phyloP scores from a whole-genome alignment of 768 basidiomycete species.

The Kondoa malvinella region DNA sequence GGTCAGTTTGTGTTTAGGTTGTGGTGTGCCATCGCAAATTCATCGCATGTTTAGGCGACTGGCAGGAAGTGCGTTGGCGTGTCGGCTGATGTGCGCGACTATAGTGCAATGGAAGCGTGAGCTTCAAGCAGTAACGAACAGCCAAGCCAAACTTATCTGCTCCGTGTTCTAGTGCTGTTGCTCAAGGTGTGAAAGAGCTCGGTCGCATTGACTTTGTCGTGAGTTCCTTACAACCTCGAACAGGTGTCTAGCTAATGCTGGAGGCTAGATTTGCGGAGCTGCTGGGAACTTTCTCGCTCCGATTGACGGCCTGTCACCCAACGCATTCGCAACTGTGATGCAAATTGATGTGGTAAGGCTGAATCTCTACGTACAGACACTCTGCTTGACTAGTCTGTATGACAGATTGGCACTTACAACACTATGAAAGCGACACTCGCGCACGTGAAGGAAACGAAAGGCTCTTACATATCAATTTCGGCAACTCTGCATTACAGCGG shows the following conservation, averaged over 20 bases:
- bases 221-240: neutral
- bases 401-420: slow-evolving; percentile 74
- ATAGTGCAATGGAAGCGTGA: slow-evolving; percentile 49
- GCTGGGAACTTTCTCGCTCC: slow-evolving; percentile 92
- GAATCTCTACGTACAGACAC: neutral
- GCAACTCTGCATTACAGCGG: slow-evolving; percentile 71
- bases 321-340: slow-evolving; percentile 78
- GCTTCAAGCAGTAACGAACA: too few relatives aligned
- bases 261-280: slow-evolving; percentile 59
- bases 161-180: slow-evolving; percentile 66
- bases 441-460: slow-evolving; percentile 51
- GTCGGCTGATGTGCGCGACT: slow-evolving; percentile 67
- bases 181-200: slow-evolving; percentile 53
- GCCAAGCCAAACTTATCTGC: too few relatives aligned
- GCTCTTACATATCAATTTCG: slow-evolving; percentile 75
- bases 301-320: slow-evolving; percentile 50
- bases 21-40: too few relatives aligned
- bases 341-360: slow-evolving; percentile 71
- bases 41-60: too few relatives aligned
- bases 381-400: slow-evolving; percentile 2
- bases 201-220: slow-evolving; percentile 77
- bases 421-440: slow-evolving; percentile 81
- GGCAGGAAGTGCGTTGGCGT: slow-evolving; percentile 53
- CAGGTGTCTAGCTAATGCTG: neutral
- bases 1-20: too few relatives aligned